These are phyloP conservation scores for Neurospora sp. DNA, from an alignment of 495 filamentous ascomycete species.

Conservation along the genomic window DNA sequence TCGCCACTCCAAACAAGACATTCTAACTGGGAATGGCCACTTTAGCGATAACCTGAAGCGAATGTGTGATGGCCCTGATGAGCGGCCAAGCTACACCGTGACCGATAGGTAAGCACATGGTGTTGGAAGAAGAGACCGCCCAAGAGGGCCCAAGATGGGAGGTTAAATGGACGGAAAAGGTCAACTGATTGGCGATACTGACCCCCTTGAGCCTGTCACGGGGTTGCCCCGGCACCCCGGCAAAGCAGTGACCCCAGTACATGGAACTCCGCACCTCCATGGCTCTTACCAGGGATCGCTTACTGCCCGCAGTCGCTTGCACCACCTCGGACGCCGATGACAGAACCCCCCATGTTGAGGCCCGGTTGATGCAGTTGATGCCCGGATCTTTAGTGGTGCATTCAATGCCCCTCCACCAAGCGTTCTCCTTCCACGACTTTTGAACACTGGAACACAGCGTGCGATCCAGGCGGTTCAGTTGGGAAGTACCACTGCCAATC, in stretches of 20 bases:
- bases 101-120: neutral
- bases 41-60: neutral
- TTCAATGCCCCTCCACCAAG: neutral
- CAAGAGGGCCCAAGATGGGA: neutral
- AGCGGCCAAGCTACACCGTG: neutral
- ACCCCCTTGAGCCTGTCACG: slow-evolving; percentile 19
- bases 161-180: neutral
- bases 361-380: neutral
- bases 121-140: neutral
- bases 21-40: neutral
- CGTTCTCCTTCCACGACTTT: neutral
- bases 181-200: slow-evolving; percentile 20
- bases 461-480: neutral
- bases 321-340: neutral
- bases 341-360: neutral
- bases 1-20: neutral
- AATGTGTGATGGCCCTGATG: neutral
- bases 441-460: neutral
- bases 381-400: neutral
- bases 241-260: neutral
- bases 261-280: neutral
- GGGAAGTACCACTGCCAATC: neutral
- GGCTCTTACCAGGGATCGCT: neutral
- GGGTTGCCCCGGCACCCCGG: slow-evolving; percentile 4
- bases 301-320: neutral